These are phyloP conservation scores for Tetraselmis chui DNA, from an alignment of 139 green algal genomes.

Conservation along the genomic window DNA sequence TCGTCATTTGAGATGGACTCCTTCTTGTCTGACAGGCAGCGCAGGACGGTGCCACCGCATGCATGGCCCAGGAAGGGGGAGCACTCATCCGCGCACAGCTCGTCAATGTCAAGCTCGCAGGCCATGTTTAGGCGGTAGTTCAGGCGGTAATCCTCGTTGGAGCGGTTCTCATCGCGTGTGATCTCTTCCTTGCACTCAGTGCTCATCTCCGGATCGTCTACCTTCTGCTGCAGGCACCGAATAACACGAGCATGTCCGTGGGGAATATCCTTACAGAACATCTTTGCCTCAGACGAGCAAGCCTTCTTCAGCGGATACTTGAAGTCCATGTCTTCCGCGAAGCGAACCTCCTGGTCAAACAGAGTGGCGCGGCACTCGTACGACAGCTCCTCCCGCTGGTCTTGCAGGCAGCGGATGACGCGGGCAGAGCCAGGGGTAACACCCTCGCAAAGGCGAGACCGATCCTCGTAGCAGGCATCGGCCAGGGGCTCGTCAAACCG, in stretches of 20 bases:
- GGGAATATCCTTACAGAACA: slow-evolving; percentile 62
- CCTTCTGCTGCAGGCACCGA: slow-evolving; percentile 62
- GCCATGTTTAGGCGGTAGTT: slow-evolving; percentile 72
- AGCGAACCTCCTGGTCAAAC: slow-evolving; percentile 64
- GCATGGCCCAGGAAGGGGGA: slow-evolving; percentile 41
- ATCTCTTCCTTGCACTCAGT: slow-evolving; percentile 67
- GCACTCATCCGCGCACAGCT: slow-evolving; percentile 58
- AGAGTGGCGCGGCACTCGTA: slow-evolving; percentile 56
- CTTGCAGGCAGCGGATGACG: slow-evolving; percentile 77
- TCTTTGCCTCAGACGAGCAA: slow-evolving; percentile 55
- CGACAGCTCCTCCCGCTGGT: slow-evolving; percentile 49
- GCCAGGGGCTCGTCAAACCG: slow-evolving; percentile 72
- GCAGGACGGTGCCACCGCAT: slow-evolving; percentile 71
- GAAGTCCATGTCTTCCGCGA: slow-evolving; percentile 69
- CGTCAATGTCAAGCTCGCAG: slow-evolving; percentile 63
- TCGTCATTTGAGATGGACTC: slow-evolving; percentile 55
- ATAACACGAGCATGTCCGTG: slow-evolving; percentile 67
- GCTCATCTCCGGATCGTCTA: slow-evolving; percentile 53
- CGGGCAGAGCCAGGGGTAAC: slow-evolving; percentile 61
- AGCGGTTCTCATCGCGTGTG: slow-evolving; percentile 46
- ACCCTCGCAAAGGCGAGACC: slow-evolving; percentile 40
- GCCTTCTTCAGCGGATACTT: slow-evolving; percentile 75
- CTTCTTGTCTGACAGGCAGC: slow-evolving; percentile 70
- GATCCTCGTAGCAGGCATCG: slow-evolving; percentile 58
- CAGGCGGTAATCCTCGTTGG: slow-evolving; percentile 72